Conservation (phyloP, 1,284 basidiomycete species). For the Cystobasidium pallidum region DNA sequence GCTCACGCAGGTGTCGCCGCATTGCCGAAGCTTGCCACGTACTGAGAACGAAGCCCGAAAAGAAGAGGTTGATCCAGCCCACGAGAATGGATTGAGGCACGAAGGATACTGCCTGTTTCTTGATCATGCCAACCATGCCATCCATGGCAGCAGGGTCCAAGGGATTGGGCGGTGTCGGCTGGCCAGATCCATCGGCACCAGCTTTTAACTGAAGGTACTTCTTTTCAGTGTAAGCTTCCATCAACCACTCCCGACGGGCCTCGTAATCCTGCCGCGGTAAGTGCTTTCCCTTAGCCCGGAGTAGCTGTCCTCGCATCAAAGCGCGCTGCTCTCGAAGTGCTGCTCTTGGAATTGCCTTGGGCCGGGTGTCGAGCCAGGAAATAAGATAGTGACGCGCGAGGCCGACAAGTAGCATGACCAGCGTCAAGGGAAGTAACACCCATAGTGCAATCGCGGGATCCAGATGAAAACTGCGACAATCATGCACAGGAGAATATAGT, state of each 20-base stretch:
- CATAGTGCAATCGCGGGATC: conserved; percentile 45
- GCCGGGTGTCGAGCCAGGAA: conserved; percentile 77
- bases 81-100: conserved; percentile 88
- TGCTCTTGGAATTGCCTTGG: conserved; percentile 76
- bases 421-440: conserved; percentile 91
- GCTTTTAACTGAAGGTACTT: conserved; percentile 77
- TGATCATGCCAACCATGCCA: conserved; percentile 98
- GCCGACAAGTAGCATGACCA: conserved; percentile 97
- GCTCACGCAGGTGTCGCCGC: not conserved
- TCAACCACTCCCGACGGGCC: conserved; percentile 49
- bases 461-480: conserved; percentile 22
- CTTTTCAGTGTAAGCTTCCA: conserved; percentile 70
- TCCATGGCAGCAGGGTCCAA: conserved; percentile 94
- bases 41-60: conserved; percentile 97
- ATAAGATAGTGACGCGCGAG: conserved; percentile 92
- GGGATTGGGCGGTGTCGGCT: conserved; percentile 62
- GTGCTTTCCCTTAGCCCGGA: conserved; percentile 74
- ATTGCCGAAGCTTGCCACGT: conserved; percentile 59
- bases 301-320: conserved; percentile 75
- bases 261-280: conserved; percentile 61
- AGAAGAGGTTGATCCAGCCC: conserved; percentile 99
- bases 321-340: conserved; percentile 94
- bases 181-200: conserved; percentile 59
- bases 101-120: conserved; percentile 92
- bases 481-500: not conserved